Evolutionary conservation across 2,329 filamentous ascomycete genomes (phyloP).

Genomic region (Cladobotryum protrusum): DNA sequence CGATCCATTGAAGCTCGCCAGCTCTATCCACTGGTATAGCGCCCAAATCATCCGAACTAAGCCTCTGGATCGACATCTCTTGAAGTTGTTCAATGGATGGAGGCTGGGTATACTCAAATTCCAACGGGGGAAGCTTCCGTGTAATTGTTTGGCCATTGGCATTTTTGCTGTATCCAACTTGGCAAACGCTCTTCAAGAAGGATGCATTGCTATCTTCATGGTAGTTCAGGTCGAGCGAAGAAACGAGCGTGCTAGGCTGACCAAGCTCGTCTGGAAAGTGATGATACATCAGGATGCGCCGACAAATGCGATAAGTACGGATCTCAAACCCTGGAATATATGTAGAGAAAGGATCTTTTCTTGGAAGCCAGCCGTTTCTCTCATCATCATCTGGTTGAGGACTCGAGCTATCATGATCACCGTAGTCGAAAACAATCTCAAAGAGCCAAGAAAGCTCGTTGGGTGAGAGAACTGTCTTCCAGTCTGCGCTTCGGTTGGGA

Average conservation of each 20-base stretch:
- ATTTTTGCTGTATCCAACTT: not conserved
- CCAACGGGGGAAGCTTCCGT: not conserved
- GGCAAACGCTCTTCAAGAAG: not conserved
- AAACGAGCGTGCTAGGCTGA: constrained; percentile 16
- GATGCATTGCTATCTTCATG: not conserved
- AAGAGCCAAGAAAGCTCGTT: constrained; percentile 22
- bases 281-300: constrained; percentile 29
- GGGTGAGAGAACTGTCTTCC: not conserved
- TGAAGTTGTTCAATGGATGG: not conserved
- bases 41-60: no score
- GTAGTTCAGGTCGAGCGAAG: constrained; percentile 12
- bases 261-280: constrained; percentile 21
- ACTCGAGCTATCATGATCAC: constrained; percentile 23
- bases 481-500: not conserved
- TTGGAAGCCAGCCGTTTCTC: constrained; percentile 14
- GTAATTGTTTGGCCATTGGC: not conserved
- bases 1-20: not conserved
- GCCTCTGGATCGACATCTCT: no score
- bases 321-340: constrained; percentile 25
- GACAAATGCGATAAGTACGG: constrained; percentile 24
- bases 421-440: constrained; percentile 29
- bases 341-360: constrained; percentile 25
- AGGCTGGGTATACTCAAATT: not conserved
- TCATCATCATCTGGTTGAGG: constrained; percentile 11
- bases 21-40: not conserved